Percentiles rank a stretch among this genome's conserved stretches.
phyloP scores from a whole-genome alignment of 768 basidiomycete genomes.

The Naganishia antarctica region DNA sequence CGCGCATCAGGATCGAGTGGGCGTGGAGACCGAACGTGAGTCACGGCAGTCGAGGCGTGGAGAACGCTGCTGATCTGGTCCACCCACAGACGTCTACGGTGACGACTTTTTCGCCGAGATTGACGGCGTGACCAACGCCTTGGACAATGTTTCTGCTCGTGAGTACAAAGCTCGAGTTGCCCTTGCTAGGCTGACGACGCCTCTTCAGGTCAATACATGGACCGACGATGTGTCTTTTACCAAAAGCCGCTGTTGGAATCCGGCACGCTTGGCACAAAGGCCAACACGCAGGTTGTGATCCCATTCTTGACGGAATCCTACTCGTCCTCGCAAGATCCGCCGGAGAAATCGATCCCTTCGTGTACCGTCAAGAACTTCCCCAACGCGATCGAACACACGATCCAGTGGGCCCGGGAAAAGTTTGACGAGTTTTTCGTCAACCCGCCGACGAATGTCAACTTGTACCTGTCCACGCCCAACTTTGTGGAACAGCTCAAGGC shows the following conservation, averaged over 20 bases:
- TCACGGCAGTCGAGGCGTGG: constrained; percentile 25
- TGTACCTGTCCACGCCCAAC: constrained; percentile 93
- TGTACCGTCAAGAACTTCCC: constrained; percentile 99
- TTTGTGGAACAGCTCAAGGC: constrained; percentile 88
- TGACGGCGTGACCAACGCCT: constrained; percentile 92
- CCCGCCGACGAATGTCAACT: constrained; percentile 86
- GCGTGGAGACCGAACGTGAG: constrained; percentile 84
- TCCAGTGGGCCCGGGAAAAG: constrained; percentile 92
- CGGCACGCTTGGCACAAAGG: constrained; percentile 96
- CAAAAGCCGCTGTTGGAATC: constrained; percentile 93
- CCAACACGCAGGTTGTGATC: constrained; percentile 90
- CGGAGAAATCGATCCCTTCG: constrained; percentile 92
- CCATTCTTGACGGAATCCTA: constrained; percentile 95
- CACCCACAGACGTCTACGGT: constrained; percentile 67
- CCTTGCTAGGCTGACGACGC: not conserved
- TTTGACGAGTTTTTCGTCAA: constrained; percentile 92
- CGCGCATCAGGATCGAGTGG: constrained; percentile 87
- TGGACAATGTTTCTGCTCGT: constrained; percentile 97
- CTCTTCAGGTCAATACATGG: constrained; percentile 83
- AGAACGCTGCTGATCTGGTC: not conserved
- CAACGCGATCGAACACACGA: constrained; percentile 94
- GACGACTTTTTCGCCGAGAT: constrained; percentile 80
- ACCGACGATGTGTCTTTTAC: constrained; percentile 94
- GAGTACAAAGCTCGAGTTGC: constrained; percentile 44
- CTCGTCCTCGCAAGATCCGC: constrained; percentile 95